Evolutionary conservation across 2,329 filamentous ascomycete species (phyloP).

Genomic region (Aureobasidium sp.): DNA sequence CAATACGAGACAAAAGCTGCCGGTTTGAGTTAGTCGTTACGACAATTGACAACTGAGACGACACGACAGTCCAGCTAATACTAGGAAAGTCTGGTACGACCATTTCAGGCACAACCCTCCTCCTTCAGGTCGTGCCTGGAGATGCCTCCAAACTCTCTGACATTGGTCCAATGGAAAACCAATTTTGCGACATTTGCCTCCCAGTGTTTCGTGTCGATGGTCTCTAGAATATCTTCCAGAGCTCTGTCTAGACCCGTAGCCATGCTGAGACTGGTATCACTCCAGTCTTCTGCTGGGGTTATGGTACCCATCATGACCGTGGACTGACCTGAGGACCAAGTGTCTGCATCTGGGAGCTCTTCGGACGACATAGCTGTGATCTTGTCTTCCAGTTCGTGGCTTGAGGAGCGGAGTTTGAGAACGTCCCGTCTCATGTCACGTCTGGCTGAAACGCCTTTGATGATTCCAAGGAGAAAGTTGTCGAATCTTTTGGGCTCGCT

Average conservation of each 20-base stretch:
- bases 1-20: neutral
- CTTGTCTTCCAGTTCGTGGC: neutral
- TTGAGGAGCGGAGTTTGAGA: neutral
- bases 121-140: no score
- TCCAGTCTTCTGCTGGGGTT: neutral
- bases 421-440: neutral
- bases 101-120: no score
- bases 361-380: neutral
- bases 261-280: neutral
- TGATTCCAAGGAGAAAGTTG: neutral
- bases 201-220: neutral
- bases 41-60: neutral
- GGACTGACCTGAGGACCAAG: neutral
- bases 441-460: neutral
- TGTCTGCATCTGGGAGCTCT: neutral
- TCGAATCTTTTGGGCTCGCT: neutral
- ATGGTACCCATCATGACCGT: neutral
- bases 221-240: neutral
- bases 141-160: neutral
- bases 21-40: no score
- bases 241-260: neutral
- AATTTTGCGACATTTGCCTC: neutral
- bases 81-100: no score
- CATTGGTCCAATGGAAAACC: neutral
- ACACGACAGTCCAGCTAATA: neutral